Evolutionary conservation across 768 basidiomycete genomes (phyloP).

Genomic region (Tricholoma bakamatsutake): DNA sequence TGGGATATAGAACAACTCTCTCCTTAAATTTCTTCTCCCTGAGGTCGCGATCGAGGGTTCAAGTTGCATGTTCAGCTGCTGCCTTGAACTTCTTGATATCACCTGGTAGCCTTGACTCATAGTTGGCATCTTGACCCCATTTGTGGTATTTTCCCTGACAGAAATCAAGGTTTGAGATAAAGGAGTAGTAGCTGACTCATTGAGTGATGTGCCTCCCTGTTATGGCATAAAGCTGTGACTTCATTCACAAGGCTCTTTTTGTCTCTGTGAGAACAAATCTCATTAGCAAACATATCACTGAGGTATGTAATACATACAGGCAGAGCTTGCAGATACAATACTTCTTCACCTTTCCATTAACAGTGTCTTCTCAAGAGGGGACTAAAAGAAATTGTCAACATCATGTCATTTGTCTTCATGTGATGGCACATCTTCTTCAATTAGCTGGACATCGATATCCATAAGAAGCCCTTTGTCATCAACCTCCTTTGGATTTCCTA

Average conservation of each 20-base stretch:
- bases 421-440: too few species aligned
- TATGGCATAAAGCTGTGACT: too few species aligned
- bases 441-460: too few species aligned
- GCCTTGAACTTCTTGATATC: constrained; percentile 15
- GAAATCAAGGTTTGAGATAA: too few species aligned
- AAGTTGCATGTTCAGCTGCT: not conserved
- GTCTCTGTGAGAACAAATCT: too few species aligned
- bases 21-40: constrained; percentile 10
- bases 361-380: not conserved
- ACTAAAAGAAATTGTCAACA: not conserved
- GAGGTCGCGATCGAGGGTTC: too few species aligned
- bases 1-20: constrained; percentile 21
- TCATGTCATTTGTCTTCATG: not conserved
- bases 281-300: too few species aligned
- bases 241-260: too few species aligned
- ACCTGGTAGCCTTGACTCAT: constrained; percentile 24
- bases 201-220: too few species aligned
- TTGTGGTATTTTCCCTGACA: constrained; percentile 18
- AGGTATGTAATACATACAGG: not conserved
- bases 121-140: constrained; percentile 21
- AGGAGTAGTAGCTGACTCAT: not conserved
- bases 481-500: too few species aligned
- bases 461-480: too few species aligned
- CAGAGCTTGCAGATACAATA: not conserved
- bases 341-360: too few species aligned